phyloP scores from a whole-genome alignment of 2,329 filamentous ascomycete genomes.

The Domatiomyces globalis region DNA sequence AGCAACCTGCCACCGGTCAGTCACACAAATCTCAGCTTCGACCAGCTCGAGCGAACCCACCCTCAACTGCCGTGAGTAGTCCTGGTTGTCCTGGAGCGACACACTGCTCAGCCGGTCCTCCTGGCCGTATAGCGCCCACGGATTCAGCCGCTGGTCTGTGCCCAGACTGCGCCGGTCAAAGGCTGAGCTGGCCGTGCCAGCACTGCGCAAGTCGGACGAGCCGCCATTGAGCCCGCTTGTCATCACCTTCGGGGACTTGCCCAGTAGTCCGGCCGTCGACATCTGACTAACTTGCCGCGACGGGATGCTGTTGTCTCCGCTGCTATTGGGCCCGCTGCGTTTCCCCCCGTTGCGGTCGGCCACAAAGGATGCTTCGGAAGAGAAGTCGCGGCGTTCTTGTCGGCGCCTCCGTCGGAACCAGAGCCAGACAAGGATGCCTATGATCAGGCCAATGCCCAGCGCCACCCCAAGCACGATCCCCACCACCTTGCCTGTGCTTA shows the following conservation, averaged over 20 bases:
- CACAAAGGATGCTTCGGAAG: conserved; percentile 7
- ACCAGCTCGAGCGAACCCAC: conserved; percentile 5
- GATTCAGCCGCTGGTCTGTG: conserved; percentile 33
- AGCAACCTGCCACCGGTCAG: conserved; percentile 13
- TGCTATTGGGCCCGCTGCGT: conserved; percentile 8
- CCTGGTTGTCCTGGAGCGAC: conserved; percentile 35
- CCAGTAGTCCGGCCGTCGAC: conserved; percentile 17
- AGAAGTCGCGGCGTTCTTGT: conserved; percentile 4
- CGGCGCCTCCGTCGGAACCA: conserved; percentile 26
- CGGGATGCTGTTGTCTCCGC: conserved; percentile 13
- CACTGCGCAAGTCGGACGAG: conserved; percentile 8
- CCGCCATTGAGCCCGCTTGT: conserved; percentile 9
- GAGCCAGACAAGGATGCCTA: conserved; percentile 26
- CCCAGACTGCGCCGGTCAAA: conserved; percentile 15
- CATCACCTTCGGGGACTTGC: conserved; percentile 14
- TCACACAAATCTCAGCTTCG: neutral
- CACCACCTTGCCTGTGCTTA: conserved; percentile 30
- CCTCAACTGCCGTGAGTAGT: conserved; percentile 30
- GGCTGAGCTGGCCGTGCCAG: conserved; percentile 6
- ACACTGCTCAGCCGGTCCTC: conserved; percentile 30
- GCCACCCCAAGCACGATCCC: conserved; percentile 31
- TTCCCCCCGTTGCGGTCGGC: neutral
- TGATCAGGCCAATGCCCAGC: conserved; percentile 25
- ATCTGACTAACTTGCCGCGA: conserved; percentile 19
- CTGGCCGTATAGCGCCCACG: conserved; percentile 26